Percentiles rank a stretch among this genome's conserved stretches.
These are phyloP conservation scores for Fimicolochytrium jonesii DNA, from an alignment of 192 early-diverging fungal genomes.

Conservation along the genomic window DNA sequence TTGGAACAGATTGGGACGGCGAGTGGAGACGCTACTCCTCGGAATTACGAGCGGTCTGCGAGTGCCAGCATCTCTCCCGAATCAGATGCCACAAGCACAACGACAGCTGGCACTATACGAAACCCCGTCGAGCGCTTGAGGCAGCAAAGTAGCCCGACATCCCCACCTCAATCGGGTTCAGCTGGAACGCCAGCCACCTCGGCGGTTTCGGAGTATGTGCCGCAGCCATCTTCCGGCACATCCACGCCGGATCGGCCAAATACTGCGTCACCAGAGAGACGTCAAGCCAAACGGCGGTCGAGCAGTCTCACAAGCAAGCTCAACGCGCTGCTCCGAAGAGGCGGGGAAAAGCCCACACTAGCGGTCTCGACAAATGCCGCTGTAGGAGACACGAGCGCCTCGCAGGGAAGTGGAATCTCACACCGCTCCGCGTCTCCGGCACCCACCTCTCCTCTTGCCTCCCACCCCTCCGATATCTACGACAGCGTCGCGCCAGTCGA, in stretches of 20 bases:
- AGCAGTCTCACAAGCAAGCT: conserved; percentile 17
- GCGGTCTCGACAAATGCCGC: too few species aligned
- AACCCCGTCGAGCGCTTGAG: background rate
- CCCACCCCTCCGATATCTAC: too few species aligned
- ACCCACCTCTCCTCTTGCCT: too few species aligned
- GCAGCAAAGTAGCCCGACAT: background rate
- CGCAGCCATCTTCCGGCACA: conserved; percentile 1
- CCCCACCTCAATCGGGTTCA: background rate
- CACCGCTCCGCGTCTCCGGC: too few species aligned
- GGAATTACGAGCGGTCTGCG: conserved; percentile 4
- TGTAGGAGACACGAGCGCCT: too few species aligned
- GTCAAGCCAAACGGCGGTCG: conserved; percentile 2
- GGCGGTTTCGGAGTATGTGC: background rate
- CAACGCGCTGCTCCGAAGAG: conserved; percentile 22
- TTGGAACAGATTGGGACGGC: too few species aligned
- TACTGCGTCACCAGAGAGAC: background rate
- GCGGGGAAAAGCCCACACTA: too few species aligned
- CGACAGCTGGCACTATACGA: too few species aligned
- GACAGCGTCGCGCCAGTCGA: too few species aligned
- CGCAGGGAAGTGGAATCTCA: too few species aligned
- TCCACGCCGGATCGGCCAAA: background rate
- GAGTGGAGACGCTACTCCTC: conserved; percentile 16
- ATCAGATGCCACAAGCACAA: conserved; percentile 6
- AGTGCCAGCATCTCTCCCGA: background rate
- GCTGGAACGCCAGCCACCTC: background rate